Evolutionary conservation across 495 filamentous ascomycete genomes (phyloP), one percentile per base, ranked within the genome.

Genomic region (Terfezia boudieri): DNA sequence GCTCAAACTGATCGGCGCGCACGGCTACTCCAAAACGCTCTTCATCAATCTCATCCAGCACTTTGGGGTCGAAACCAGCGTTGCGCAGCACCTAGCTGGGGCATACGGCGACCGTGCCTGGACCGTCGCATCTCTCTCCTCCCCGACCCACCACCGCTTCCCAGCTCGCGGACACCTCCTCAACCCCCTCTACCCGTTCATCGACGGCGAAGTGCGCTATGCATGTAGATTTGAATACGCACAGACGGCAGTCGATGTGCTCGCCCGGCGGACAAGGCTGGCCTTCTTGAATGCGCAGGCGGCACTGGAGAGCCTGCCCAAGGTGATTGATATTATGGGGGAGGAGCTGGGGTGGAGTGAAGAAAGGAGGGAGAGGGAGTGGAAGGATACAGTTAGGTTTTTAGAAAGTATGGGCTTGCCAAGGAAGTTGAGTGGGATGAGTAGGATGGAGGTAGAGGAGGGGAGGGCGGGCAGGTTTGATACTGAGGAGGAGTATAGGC

Each of bases 21-120:
- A 98, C 67, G 89, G 90, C 55, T 96, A 78, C 71, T 83, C 79
- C 63, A 88, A 93, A 67, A 98, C 88, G 3, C 78, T 98, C 17
- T 98, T 96, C 70, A 98, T 98, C 76, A 89, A 93, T 69, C 74
- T 98, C 10, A 94, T 98, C 66, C 90, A 98, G 67, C 86, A 94
- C 70, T 96, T 86, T 64, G 90, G 90, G 57, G 69, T 98, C 56
- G 90, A 96, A 68, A 95, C 85, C 46, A 86, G 93, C 60, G 88
- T 96, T 17, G 90, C 90, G 14, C 81, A 86, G 69, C 87, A 98
- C 68, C 75, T 98, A 17, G 82, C 82, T 2, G 73, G 80, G 57
- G 84, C 87, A 46, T 98, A 96, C 64, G 90, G 90, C 61, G 90
- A 96, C 69, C 79, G 90, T 35, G 87, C 90, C 23, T 96, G 90